Conservation (phyloP, 139 green algal genomes). For the Pleodorina starrii region DNA sequence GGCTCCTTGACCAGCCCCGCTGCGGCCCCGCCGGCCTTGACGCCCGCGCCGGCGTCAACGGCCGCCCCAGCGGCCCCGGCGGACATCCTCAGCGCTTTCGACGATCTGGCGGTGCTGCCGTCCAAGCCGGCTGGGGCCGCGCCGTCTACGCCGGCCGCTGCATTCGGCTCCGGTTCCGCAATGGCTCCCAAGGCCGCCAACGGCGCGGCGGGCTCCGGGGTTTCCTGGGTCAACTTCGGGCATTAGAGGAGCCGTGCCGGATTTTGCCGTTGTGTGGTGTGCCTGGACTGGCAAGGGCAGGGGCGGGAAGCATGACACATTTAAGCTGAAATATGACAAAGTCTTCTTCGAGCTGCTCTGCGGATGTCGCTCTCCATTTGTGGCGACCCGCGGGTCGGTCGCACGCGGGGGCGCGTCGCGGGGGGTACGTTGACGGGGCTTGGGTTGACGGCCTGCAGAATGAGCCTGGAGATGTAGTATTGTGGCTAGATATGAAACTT, state of each 20-base stretch:
- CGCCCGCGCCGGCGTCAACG: not conserved
- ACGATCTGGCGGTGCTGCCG: not conserved
- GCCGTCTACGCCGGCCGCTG: not conserved
- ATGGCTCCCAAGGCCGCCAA: not conserved
- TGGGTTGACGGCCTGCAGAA: too few species aligned
- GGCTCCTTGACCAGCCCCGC: not conserved
- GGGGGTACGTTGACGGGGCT: too few species aligned
- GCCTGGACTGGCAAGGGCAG: not conserved
- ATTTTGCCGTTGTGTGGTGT: not conserved
- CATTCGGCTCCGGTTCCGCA: not conserved
- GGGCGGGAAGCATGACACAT: too few species aligned
- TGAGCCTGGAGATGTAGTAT: too few species aligned
- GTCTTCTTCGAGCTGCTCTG: too few species aligned
- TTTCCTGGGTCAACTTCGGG: constrained; percentile 26
- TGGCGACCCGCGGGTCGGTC: not conserved
- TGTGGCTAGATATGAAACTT: too few species aligned
- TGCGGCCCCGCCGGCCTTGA: not conserved
- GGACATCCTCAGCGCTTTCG: constrained; percentile 24
- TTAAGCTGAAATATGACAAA: too few species aligned
- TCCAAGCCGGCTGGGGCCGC: not conserved
- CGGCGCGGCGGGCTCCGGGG: not conserved
- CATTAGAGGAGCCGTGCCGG: not conserved
- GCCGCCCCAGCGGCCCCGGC: not conserved
- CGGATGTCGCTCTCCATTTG: too few species aligned
- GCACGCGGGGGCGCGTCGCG: too few species aligned